Evolutionary conservation across 2,329 filamentous ascomycete species (phyloP), one percentile per base, ranked within the genome.

Genomic region (Rhynchosporium secalis): DNA sequence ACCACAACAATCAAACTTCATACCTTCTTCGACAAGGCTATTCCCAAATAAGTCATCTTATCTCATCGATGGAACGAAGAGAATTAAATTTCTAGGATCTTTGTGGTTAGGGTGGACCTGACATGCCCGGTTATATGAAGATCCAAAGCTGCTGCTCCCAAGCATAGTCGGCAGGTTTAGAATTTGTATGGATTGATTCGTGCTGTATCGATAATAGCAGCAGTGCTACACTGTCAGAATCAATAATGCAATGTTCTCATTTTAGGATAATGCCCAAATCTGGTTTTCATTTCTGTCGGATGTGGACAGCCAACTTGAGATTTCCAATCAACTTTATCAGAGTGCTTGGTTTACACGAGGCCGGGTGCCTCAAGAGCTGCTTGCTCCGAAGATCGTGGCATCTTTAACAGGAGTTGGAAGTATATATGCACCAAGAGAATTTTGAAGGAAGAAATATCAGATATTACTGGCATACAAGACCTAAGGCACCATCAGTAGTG

Each of bases 381-480:
- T 66, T 3, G 62, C 62, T 9, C 64, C 62, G 1, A 36, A 28
- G 0, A 48, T 66, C 1, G 46, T 73, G 15, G 56, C 65, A 20
- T 74, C 61, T 73, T 68, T 56, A 61, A 65, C 38, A 12, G 4
- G 12, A 62, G 61, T 15, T 72, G 69, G 70, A 43, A 58, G 7
- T 59, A 56, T 15, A 62, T 72, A 12, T 69, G 65, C 41, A 69
- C 58, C 9, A 71, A 65, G 47, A 60, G 60, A 29, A 59, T 49
- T 33, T 36, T 65, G 9, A 33, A 28, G 13, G 31, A 48, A 5
- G 2, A 26, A 3, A 46, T 65, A 2, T 59, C 62, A 20, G 26
- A 43, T 15, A 62, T 62, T 12, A 65, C 62, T 10, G 45, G 49
- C 1, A 65, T 65, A 45, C 29, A 15, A 12, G 56, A 57, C 12